A percentile compares a stretch with the other conserved stretches of the same genome.
phyloP scores from a whole-genome alignment of 257 asterid genomes.

The Penstemon eatonii region DNA sequence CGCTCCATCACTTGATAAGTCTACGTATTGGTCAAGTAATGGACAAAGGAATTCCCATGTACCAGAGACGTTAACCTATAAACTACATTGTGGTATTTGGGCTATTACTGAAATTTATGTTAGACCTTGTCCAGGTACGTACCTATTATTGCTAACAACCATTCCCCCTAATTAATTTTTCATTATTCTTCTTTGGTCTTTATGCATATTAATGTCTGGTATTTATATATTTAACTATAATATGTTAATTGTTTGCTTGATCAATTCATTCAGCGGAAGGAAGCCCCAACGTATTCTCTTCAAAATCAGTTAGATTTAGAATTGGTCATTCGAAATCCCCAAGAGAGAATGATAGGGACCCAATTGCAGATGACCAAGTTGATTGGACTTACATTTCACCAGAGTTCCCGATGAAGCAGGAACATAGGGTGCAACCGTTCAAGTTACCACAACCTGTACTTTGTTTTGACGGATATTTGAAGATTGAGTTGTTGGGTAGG shows the following conservation, averaged over 20 bases:
- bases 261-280: conserved; percentile 59
- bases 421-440: too few species aligned
- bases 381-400: too few species aligned
- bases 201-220: background rate
- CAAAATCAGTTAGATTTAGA: too few species aligned
- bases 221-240: background rate
- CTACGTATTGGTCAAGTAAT: conserved; percentile 67
- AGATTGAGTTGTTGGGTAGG: too few species aligned
- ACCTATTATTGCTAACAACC: background rate
- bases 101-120: conserved; percentile 61
- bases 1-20: conserved; percentile 35
- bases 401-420: too few species aligned
- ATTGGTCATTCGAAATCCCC: too few species aligned
- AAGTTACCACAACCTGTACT: too few species aligned
- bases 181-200: conserved; percentile 14
- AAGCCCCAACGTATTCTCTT: conserved; percentile 24
- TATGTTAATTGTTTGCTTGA: conserved; percentile 11
- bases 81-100: conserved; percentile 54
- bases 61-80: conserved; percentile 65
- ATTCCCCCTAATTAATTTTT: background rate
- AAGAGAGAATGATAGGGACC: too few species aligned
- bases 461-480: too few species aligned
- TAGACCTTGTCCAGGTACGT: conserved; percentile 72
- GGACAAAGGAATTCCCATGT: conserved; percentile 61
- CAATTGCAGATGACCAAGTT: too few species aligned